phyloP scores from a whole-genome alignment of 306 rosid genomes.

The Myrica gale region DNA sequence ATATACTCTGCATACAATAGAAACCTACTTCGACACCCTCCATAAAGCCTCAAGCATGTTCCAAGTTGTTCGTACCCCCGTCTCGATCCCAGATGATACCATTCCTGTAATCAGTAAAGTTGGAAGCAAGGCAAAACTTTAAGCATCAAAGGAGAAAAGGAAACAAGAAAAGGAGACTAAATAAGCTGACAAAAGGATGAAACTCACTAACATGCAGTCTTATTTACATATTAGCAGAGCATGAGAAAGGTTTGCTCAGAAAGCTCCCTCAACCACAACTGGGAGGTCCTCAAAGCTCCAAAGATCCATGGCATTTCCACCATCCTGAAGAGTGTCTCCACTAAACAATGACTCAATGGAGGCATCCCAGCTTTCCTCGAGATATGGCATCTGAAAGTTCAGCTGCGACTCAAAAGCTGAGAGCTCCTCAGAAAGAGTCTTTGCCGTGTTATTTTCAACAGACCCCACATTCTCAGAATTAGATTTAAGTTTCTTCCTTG shows the following conservation, averaged over 20 bases:
- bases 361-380: constrained; percentile 69
- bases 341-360: constrained; percentile 52
- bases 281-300: constrained; percentile 86
- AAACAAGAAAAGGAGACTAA: not conserved
- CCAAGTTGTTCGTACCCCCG: constrained; percentile 32
- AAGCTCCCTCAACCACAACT: constrained; percentile 46
- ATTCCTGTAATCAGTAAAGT: constrained; percentile 54
- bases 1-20: constrained; percentile 37
- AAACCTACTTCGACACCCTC: constrained; percentile 49
- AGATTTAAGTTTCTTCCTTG: constrained; percentile 40
- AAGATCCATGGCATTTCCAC: constrained; percentile 59
- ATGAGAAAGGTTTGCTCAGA: constrained; percentile 40
- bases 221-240: constrained; percentile 68
- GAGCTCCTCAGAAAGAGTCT: constrained; percentile 74
- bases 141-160: not conserved
- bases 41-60: constrained; percentile 35
- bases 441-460: constrained; percentile 32
- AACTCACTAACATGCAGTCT: constrained; percentile 72
- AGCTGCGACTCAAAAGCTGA: constrained; percentile 68
- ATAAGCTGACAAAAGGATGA: constrained; percentile 12
- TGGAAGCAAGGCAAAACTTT: not conserved
- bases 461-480: constrained; percentile 35
- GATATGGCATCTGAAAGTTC: constrained; percentile 61
- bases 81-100: constrained; percentile 22
- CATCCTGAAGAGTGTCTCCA: constrained; percentile 59